A percentile compares a stretch with the other conserved stretches of the same genome.
phyloP scores from a whole-genome alignment of 768 basidiomycete genomes.

The Tylopilus subfusipes region DNA sequence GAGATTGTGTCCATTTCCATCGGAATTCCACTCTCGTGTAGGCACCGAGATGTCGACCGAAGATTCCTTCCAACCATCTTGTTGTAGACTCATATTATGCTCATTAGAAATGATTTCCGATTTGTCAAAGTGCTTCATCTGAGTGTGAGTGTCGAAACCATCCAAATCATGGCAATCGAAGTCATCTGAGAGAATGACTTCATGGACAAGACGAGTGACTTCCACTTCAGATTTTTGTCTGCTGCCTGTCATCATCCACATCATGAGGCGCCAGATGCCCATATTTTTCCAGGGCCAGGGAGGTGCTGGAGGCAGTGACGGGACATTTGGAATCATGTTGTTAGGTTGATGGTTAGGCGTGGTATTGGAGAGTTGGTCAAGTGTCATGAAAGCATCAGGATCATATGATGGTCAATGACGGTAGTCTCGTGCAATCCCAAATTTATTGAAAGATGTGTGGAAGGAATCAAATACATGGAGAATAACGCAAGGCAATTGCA shows the following conservation, averaged over 20 bases:
- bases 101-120: not conserved
- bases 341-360: no score
- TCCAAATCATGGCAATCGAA: not conserved
- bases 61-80: conserved; percentile 13
- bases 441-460: not conserved
- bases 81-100: no score
- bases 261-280: conserved; percentile 11
- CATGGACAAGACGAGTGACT: conserved; percentile 2
- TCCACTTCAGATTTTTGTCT: conserved; percentile 4
- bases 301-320: not conserved
- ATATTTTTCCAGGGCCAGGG: conserved; percentile 17
- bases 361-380: not conserved
- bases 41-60: conserved; percentile 28
- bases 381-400: not conserved
- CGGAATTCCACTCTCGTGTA: conserved; percentile 16
- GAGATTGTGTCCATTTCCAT: conserved; percentile 18
- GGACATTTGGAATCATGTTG: not conserved
- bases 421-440: not conserved
- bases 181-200: not conserved
- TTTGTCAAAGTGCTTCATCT: conserved; percentile 8
- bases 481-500: not conserved
- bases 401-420: not conserved
- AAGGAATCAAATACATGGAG: not conserved
- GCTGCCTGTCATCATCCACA: conserved; percentile 12
- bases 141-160: conserved; percentile 9